Evolutionary conservation across 2,329 filamentous ascomycete species (phyloP), one percentile per base, ranked within the genome.

Genomic region (Atkinsonella hypoxylon): DNA sequence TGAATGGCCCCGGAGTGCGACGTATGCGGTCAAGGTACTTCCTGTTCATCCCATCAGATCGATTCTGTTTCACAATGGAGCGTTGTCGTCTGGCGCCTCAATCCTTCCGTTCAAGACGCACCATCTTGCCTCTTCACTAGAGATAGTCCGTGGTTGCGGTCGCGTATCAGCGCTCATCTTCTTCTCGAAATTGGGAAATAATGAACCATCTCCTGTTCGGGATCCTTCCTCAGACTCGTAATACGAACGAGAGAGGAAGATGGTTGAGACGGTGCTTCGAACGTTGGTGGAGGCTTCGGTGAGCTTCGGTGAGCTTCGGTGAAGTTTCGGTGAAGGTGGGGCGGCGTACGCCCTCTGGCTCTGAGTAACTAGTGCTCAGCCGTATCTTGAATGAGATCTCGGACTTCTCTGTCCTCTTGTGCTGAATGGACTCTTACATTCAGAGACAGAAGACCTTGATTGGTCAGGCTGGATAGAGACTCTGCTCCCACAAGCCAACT

Each of bases 11-110:
- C 3, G 77, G 71, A 32, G 82, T 83, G 52, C 77, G 82, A 51
- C 95, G 78, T 56, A 96, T 82, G 55, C 78, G 83, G 68, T 97
- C 82, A 51, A 97, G 78, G 65, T 95, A 84, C 66, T 81, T 83
- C 89, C 89, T 94, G 56, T 50, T 53, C 8, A 26, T 12, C 11
- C 32, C 30, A 10, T 48, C 18, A 48, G 47, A 12, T 34, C 12
- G 20, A 36, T 20, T n/a, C 15, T 5, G 18, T 32, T 8, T 1
- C n/a, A 11, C 20, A n/a, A 15, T 36, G 3, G 34, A 42, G 10
- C 34, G 15, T 15, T 17, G 30, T 31, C 6, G 30, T 15, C 6
- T 44, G 26, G n/a, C n/a, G 10, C 7, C n/a, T 38, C 13, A 20
- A 10, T 39, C 31, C 13, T 17, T 26, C 13, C 15, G 10, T 42